These are phyloP conservation scores for Alternaria sp. DNA, from an alignment of 2,329 filamentous ascomycete species.

Conservation along the genomic window DNA sequence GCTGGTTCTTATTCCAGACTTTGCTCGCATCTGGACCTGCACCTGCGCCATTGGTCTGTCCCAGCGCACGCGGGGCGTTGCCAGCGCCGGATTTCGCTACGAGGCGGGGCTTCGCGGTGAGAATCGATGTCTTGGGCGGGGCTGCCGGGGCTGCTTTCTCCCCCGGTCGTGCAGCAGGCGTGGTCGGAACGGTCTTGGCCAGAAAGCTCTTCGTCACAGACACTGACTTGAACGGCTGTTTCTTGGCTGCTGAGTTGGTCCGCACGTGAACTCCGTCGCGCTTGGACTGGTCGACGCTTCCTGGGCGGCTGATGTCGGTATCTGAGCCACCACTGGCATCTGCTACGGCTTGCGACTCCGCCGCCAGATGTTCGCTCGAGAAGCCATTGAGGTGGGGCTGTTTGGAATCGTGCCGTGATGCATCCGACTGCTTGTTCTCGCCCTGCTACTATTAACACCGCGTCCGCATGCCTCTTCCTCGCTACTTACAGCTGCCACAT, in stretches of 20 bases:
- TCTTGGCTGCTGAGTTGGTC: slow-evolving; percentile 68
- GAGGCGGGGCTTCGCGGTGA: slow-evolving; percentile 70
- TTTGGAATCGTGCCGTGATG: slow-evolving; percentile 22
- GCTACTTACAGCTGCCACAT: slow-evolving; percentile 32
- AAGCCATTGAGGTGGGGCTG: slow-evolving; percentile 46
- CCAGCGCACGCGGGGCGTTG: slow-evolving; percentile 59
- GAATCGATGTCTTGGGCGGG: slow-evolving; percentile 56
- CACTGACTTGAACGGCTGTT: slow-evolving; percentile 81
- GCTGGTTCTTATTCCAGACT: slow-evolving; percentile 90
- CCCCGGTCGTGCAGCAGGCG: slow-evolving; percentile 57
- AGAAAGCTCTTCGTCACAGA: slow-evolving; percentile 86
- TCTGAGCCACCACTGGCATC: slow-evolving; percentile 79
- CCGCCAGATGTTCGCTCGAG: slow-evolving; percentile 41
- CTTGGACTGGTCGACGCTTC: slow-evolving; percentile 58
- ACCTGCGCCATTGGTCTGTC: slow-evolving; percentile 65
- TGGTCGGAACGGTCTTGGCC: slow-evolving; percentile 70
- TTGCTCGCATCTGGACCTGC: slow-evolving; percentile 72
- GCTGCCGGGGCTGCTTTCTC: slow-evolving; percentile 59
- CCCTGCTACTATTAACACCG: slow-evolving; percentile 25
- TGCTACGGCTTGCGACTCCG: slow-evolving; percentile 57
- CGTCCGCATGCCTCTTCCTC: neutral
- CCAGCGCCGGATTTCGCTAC: slow-evolving; percentile 75
- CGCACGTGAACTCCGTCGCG: slow-evolving; percentile 65
- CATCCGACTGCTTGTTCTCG: slow-evolving; percentile 18
- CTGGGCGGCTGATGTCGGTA: slow-evolving; percentile 71